Conservation (phyloP, 1,284 basidiomycete species). For the Microbotryomycetes sp. region DNA sequence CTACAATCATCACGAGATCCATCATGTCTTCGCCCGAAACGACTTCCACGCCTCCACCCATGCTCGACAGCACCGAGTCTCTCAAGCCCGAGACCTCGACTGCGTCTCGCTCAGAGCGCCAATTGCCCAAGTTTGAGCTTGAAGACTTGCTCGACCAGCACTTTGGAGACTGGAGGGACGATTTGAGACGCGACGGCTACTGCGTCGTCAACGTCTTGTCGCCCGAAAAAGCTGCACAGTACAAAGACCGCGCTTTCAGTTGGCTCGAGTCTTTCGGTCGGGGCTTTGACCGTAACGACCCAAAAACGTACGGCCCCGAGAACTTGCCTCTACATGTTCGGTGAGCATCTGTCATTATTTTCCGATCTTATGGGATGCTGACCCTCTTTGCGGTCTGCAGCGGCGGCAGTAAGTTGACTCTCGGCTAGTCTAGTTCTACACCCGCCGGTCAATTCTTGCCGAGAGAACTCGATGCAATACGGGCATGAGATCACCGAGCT, state of each 20-base stretch:
- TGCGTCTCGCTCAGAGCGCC: neutral
- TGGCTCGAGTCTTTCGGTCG: constrained; percentile 37
- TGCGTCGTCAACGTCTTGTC: constrained; percentile 38
- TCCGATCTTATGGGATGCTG: neutral
- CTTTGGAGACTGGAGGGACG: constrained; percentile 36
- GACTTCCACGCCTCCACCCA: neutral
- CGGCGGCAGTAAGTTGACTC: neutral
- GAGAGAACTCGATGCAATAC: too few relatives aligned
- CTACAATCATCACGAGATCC: too few relatives aligned
- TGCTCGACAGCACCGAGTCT: neutral
- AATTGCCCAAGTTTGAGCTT: neutral
- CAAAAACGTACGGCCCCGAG: constrained; percentile 31
- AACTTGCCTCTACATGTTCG: constrained; percentile 32
- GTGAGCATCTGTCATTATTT: neutral
- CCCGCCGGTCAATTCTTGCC: neutral
- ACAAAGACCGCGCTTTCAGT: constrained; percentile 29
- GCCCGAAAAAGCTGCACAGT: constrained; percentile 30
- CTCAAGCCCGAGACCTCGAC: neutral
- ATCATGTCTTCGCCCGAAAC: neutral
- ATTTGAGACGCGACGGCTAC: constrained; percentile 34
- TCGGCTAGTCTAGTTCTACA: neutral
- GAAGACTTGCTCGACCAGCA: constrained; percentile 14
- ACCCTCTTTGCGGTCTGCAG: neutral
- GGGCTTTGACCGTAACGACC: constrained; percentile 37
- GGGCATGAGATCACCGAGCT: too few relatives aligned